Evolutionary conservation across 1,139 yeast genomes (phyloP), one percentile per base, ranked within the genome.

Genomic region (Kurtzmaniella natalensis): DNA sequence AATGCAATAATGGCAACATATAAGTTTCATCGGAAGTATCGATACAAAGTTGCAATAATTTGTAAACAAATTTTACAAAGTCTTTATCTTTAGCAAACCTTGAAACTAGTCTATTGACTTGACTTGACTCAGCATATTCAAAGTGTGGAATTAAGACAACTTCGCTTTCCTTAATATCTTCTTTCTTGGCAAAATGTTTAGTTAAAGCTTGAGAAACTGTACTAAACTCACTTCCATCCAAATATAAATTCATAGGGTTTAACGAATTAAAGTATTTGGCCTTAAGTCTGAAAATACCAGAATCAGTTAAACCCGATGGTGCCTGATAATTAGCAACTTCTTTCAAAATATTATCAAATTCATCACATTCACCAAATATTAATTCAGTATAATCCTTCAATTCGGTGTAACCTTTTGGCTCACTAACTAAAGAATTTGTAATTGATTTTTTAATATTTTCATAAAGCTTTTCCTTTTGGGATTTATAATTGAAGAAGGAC

Each of bases 1-100:
- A 63, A 47, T 82, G 92, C 29, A 83, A 63, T n/a, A 79, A 50
- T 33, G 76, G 78, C 10, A 77, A 73, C 30, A 81, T 54, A 45
- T 61, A 80, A 0, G 75, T 60, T 32, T 75, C 78, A 35, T 73
- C 72, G n/a, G 70, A 68, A 1, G 61, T 48, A 33, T 67, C 68
- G 21, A 78, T 58, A 0, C 83, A 67, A 25, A 66, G 64, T 37
- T 72, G 75, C 11, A 82, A 55, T 15, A 77, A 54, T 46, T 78
- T 80, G 44, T 74, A 76, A 7, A 81, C 40, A 30, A 81, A 54
- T 43, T 77, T 78, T 1, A 76, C 78, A 53, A 81, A 78, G 3
- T 59, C 61, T 4, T 51, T 53, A 0, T 79, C 67, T 46, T 73
- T 76, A 7, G 81, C 59, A 43, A 80, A 73, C 0, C 54, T 51